A percentile compares a stretch with the other conserved stretches of the same genome.
Conservation (phyloP, 2,329 filamentous ascomycete species). For the Exophiala sp. region DNA sequence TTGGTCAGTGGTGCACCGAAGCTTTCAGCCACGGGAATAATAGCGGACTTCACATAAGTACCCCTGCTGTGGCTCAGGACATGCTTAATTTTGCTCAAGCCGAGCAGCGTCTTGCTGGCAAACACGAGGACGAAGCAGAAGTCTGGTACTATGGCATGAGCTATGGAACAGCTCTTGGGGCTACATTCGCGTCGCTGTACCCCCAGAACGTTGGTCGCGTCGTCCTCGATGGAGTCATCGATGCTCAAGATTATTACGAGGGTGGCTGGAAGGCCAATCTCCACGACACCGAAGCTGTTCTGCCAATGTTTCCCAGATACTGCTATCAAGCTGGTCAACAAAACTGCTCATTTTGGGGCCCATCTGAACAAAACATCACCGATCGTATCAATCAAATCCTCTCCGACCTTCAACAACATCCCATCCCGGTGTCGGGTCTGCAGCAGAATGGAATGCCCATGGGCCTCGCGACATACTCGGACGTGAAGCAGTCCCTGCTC, state of each 20-base stretch:
- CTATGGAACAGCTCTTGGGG: slow-evolving; percentile 47
- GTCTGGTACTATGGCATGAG: slow-evolving; percentile 43
- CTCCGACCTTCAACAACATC: slow-evolving; percentile 16
- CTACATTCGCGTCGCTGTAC: slow-evolving; percentile 46
- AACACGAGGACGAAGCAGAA: slow-evolving; percentile 15
- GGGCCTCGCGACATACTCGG: slow-evolving; percentile 22
- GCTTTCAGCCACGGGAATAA: background rate
- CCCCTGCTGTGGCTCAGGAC: slow-evolving; percentile 32
- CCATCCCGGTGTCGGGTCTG: slow-evolving; percentile 15
- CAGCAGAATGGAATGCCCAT: slow-evolving; percentile 8
- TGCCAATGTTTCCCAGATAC: slow-evolving; percentile 34
- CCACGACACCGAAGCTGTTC: slow-evolving; percentile 36
- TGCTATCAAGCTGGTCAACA: slow-evolving; percentile 31
- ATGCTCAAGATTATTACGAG: slow-evolving; percentile 36
- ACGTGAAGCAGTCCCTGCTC: slow-evolving; percentile 9
- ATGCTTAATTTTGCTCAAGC: slow-evolving; percentile 32
- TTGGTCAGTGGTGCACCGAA: slow-evolving; percentile 28
- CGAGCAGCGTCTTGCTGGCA: slow-evolving; percentile 10
- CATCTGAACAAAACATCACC: slow-evolving; percentile 12
- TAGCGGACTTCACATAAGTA: slow-evolving; percentile 28
- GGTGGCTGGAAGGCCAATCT: slow-evolving; percentile 30
- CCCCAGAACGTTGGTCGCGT: slow-evolving; percentile 37
- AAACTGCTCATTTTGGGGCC: slow-evolving; percentile 32
- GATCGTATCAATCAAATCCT: slow-evolving; percentile 17
- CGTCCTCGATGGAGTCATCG: slow-evolving; percentile 38